Conservation (phyloP, 805 yeast species). For the Schizosaccharomyces octosporus region DNA sequence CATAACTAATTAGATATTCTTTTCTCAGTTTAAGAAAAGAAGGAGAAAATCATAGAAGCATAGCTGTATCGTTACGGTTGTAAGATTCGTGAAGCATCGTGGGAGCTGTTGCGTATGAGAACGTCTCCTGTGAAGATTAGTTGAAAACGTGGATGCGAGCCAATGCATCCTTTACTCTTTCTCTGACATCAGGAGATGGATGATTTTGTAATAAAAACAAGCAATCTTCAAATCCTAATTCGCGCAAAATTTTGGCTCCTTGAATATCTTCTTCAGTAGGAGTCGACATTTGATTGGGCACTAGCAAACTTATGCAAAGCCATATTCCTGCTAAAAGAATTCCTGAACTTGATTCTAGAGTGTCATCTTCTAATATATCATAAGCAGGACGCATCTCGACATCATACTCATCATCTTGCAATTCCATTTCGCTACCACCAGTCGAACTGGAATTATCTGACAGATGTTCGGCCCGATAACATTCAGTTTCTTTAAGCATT, state of each 20-base stretch:
- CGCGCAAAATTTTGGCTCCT: not conserved
- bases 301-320: not conserved
- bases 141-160: not conserved
- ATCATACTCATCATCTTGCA: not conserved
- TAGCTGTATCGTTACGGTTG: too few relatives aligned
- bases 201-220: not conserved
- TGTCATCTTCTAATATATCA: not conserved
- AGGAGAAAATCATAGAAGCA: too few relatives aligned
- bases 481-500: not conserved
- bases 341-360: not conserved
- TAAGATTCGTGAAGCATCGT: too few relatives aligned
- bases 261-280: not conserved
- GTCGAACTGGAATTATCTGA: not conserved
- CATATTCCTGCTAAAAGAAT: not conserved
- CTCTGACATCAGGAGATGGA: not conserved
- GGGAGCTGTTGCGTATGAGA: too few relatives aligned
- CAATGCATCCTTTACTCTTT: not conserved
- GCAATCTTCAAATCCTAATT: not conserved
- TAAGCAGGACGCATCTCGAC: not conserved
- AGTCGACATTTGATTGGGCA: not conserved
- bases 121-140: not conserved
- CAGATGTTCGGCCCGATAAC: not conserved
- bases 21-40: too few relatives aligned
- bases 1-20: too few relatives aligned
- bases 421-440: not conserved